phyloP scores from a whole-genome alignment of 805 yeast genomes.

The Crinitomyces ghanaensis region DNA sequence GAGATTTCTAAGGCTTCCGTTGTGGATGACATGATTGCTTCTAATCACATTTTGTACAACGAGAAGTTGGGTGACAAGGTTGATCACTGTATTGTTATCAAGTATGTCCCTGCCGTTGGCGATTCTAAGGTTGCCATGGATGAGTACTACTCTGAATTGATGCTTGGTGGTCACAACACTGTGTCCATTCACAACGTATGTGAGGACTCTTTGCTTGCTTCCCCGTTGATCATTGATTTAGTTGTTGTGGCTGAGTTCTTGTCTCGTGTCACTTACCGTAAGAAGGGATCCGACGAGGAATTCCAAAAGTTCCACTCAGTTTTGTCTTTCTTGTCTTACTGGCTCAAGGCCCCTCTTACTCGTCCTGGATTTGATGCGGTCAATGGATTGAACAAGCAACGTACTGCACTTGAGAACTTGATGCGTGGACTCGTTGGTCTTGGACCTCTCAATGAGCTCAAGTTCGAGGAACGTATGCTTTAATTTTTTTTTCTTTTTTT shows the following conservation, averaged over 20 bases:
- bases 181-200: slow-evolving; percentile 91
- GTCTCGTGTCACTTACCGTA: slow-evolving; percentile 72
- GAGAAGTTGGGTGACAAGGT: slow-evolving; percentile 64
- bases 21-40: slow-evolving; percentile 86
- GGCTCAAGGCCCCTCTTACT: slow-evolving; percentile 94
- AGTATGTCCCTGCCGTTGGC: slow-evolving; percentile 88
- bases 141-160: slow-evolving; percentile 90
- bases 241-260: slow-evolving; percentile 84
- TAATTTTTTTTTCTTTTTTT: slow-evolving; percentile 8
- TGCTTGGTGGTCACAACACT: slow-evolving; percentile 96
- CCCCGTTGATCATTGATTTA: slow-evolving; percentile 87
- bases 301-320: slow-evolving; percentile 72
- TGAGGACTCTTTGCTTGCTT: slow-evolving; percentile 89
- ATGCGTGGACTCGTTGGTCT: slow-evolving; percentile 82
- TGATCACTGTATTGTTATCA: slow-evolving; percentile 92
- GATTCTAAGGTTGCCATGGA: slow-evolving; percentile 98
- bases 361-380: slow-evolving; percentile 85
- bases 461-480: slow-evolving; percentile 80
- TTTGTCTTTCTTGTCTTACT: slow-evolving; percentile 75
- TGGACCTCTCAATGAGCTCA: slow-evolving; percentile 80
- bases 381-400: slow-evolving; percentile 90
- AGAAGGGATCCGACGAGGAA: slow-evolving; percentile 33
- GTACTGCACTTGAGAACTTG: slow-evolving; percentile 83
- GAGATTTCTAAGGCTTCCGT: slow-evolving; percentile 90
- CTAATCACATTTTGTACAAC: slow-evolving; percentile 75